Evolutionary conservation across 306 rosid genomes (phyloP).

Genomic region (cucumber (Cucumis sativus)): Cucumber_9930_V3 NC_026655.2:119001-119500

Average conservation of each 20-base stretch:
- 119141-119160: neutral
- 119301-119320: neutral
- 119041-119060: slow-evolving; percentile 35
- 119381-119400: slow-evolving; percentile 34
- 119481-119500: slow-evolving; percentile 10
- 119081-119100: slow-evolving; percentile 30
- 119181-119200: slow-evolving; percentile 2
- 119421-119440: slow-evolving; percentile 33
- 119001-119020: slow-evolving; percentile 31
- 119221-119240: slow-evolving; percentile 18
- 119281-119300: slow-evolving; percentile 14
- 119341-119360: neutral
- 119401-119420: slow-evolving; percentile 31
- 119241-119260: slow-evolving; percentile 31
- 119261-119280: slow-evolving; percentile 44
- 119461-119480: slow-evolving; percentile 40
- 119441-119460: slow-evolving; percentile 31
- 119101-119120: slow-evolving; percentile 23
- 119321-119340: neutral
- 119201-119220: slow-evolving; percentile 44
- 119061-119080: slow-evolving; percentile 40
- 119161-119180: neutral
- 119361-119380: neutral
- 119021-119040: slow-evolving; percentile 27
- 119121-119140: neutral